Conservation (phyloP, 768 basidiomycete genomes). For the Tremella mesenterica region DNA sequence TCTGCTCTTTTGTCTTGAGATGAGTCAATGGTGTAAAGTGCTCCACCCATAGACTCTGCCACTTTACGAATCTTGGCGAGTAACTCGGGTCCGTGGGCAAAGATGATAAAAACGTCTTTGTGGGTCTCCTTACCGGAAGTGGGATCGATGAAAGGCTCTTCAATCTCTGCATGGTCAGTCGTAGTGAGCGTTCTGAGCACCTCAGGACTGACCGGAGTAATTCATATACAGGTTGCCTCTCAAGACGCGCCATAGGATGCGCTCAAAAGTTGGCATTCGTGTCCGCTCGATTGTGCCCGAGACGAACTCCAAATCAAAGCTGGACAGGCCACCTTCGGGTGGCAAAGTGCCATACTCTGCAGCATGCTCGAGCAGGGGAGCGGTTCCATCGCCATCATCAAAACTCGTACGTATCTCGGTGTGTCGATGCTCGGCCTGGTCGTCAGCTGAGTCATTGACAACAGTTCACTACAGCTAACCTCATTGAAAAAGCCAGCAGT, state of each 20-base stretch:
- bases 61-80: slow-evolving; percentile 96
- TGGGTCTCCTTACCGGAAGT: slow-evolving; percentile 70
- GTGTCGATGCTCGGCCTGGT: slow-evolving; percentile 67
- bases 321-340: slow-evolving; percentile 40
- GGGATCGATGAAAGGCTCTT: slow-evolving; percentile 83
- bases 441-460: not conserved
- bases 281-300: slow-evolving; percentile 92
- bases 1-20: slow-evolving; percentile 87
- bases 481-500: slow-evolving; percentile 93
- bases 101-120: slow-evolving; percentile 99
- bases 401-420: slow-evolving; percentile 76
- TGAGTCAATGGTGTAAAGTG: slow-evolving; percentile 89
- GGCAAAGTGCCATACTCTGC: slow-evolving; percentile 54
- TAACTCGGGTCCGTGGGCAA: slow-evolving; percentile 86
- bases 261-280: slow-evolving; percentile 86
- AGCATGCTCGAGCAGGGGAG: slow-evolving; percentile 70
- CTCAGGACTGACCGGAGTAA: slow-evolving; percentile 41
- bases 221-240: slow-evolving; percentile 99
- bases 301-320: slow-evolving; percentile 89
- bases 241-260: slow-evolving; percentile 94
- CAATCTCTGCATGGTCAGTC: slow-evolving; percentile 56
- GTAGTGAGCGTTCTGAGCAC: not conserved
- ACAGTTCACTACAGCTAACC: slow-evolving; percentile 47
- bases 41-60: slow-evolving; percentile 97
- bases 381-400: slow-evolving; percentile 66